Percentiles rank a stretch among this genome's conserved stretches.
phyloP scores from a whole-genome alignment of 805 yeast species.

The Candida glaebosa region DNA sequence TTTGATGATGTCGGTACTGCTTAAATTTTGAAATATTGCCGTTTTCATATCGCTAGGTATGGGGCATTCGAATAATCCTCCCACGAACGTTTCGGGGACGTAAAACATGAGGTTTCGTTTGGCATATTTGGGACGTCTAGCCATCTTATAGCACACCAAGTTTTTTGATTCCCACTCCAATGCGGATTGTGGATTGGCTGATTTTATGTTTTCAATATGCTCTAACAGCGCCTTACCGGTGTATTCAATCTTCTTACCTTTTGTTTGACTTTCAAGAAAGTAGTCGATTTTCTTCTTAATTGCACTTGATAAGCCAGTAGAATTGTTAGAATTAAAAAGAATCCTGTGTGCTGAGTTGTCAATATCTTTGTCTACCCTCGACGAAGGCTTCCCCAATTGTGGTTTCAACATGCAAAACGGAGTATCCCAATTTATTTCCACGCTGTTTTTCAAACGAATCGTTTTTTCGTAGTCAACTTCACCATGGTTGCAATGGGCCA shows the following conservation, averaged over 20 bases:
- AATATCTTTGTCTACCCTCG: neutral
- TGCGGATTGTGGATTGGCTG: conserved; percentile 17
- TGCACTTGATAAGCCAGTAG: neutral
- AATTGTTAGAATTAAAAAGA: too few relatives aligned
- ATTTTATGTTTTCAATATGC: conserved; percentile 15
- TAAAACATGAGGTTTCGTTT: conserved; percentile 42
- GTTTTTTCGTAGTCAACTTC: conserved; percentile 40
- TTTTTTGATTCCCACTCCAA: conserved; percentile 23
- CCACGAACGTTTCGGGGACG: conserved; percentile 58
- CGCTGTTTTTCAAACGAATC: conserved; percentile 22
- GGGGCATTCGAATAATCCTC: conserved; percentile 58
- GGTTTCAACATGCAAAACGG: conserved; percentile 46
- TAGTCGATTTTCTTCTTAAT: conserved; percentile 14
- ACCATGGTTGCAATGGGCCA: conserved; percentile 55
- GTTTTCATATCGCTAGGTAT: conserved; percentile 25
- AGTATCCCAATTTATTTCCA: conserved; percentile 47
- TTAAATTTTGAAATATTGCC: conserved; percentile 15
- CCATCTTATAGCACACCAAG: conserved; percentile 52
- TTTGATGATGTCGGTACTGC: conserved; percentile 12
- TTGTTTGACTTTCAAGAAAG: conserved; percentile 15
- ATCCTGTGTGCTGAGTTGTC: too few relatives aligned
- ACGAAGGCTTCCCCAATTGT: conserved; percentile 10
- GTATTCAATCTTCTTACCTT: conserved; percentile 17
- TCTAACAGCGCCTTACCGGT: conserved; percentile 16
- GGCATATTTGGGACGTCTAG: conserved; percentile 52